Evolutionary conservation across 179 eudicot species (phyloP).

Genomic region (Actinidia chinensis): DNA sequence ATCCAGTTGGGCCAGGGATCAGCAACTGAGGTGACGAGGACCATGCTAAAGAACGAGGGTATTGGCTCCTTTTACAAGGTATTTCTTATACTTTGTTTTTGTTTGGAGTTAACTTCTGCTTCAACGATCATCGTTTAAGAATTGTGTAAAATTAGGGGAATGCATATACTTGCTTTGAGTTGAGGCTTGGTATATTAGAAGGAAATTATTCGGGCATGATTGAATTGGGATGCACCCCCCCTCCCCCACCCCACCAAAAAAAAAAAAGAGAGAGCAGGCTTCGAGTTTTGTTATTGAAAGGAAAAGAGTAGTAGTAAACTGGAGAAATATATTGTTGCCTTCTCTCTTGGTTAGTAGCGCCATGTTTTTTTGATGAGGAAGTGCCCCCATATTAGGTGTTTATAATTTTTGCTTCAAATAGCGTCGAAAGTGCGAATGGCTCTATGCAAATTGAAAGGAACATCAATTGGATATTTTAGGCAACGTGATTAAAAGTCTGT

Average conservation of each 20-base stretch:
- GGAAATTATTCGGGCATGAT: not conserved
- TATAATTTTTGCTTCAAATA: not conserved
- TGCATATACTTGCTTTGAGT: not conserved
- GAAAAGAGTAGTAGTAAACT: not conserved
- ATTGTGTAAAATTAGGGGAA: not conserved
- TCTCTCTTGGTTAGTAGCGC: not conserved
- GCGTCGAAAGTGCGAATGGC: not conserved
- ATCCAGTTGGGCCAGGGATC: slow-evolving; percentile 96
- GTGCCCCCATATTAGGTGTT: not conserved
- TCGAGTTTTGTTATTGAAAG: not conserved
- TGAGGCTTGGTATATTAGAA: not conserved
- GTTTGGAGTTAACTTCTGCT: not conserved
- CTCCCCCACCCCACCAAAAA: not conserved
- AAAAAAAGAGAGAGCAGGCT: not conserved
- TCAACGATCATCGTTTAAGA: not conserved
- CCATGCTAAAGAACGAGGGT: slow-evolving; percentile 80
- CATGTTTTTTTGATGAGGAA: too few species aligned
- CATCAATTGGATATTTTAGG: not conserved
- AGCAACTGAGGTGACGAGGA: slow-evolving; percentile 57
- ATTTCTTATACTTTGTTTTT: not conserved
- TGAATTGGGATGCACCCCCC: too few species aligned
- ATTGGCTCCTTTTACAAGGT: slow-evolving; percentile 87
- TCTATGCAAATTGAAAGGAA: not conserved
- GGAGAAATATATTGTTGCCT: not conserved
- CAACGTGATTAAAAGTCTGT: too few species aligned